Conservation (phyloP, 371 early-diverging fungal species). For the Actinomucor elegans region DNA sequence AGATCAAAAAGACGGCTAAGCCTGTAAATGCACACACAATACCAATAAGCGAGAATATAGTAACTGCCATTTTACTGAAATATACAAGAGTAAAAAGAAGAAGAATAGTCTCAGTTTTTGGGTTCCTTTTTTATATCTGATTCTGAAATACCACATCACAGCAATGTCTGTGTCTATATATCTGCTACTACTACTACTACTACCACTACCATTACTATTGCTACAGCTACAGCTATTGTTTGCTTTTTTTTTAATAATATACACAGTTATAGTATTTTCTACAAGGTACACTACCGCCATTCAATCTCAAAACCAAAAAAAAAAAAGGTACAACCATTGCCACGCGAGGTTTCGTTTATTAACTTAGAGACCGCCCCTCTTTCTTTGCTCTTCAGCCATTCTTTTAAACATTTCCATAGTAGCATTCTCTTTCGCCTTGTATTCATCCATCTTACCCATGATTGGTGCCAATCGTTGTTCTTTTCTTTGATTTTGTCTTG, state of each 20-base stretch:
- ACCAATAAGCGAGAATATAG: constrained; percentile 1
- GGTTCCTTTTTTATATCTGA: too few relatives aligned
- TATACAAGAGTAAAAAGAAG: background rate
- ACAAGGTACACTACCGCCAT: too few relatives aligned
- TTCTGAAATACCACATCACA: too few relatives aligned
- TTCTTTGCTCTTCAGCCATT: constrained; percentile 59
- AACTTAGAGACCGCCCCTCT: constrained; percentile 6
- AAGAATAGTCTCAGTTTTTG: too few relatives aligned
- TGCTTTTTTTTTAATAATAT: too few relatives aligned
- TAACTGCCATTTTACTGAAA: background rate
- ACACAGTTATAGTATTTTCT: too few relatives aligned
- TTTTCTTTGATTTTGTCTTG: constrained; percentile 28
- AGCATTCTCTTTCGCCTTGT: constrained; percentile 63
- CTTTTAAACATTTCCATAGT: constrained; percentile 71
- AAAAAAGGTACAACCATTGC: too few relatives aligned
- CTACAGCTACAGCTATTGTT: too few relatives aligned
- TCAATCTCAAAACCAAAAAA: too few relatives aligned
- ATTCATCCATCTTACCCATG: constrained; percentile 49
- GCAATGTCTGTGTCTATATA: too few relatives aligned
- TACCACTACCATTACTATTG: too few relatives aligned
- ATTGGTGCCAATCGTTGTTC: constrained; percentile 44
- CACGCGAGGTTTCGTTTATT: background rate
- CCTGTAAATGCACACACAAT: constrained; percentile 5
- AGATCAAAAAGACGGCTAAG: constrained; percentile 1
- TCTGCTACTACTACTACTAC: too few relatives aligned